Conservation (phyloP, 2,329 filamentous ascomycete genomes). For the Chalaropsis ovoidea region DNA sequence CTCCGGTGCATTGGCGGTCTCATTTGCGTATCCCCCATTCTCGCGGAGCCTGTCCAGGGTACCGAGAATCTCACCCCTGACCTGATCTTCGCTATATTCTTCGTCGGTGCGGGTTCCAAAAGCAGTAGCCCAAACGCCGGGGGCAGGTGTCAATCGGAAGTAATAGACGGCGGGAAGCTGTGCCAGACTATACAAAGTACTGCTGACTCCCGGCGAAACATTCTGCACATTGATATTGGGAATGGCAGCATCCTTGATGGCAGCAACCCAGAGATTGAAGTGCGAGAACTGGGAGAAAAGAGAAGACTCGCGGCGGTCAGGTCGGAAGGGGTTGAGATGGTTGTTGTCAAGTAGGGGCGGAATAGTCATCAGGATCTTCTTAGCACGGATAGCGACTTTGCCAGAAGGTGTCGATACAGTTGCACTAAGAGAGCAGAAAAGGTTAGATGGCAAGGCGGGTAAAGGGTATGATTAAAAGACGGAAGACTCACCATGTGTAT, state of each 20-base stretch:
- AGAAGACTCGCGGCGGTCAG: conserved; percentile 25
- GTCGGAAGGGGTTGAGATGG: conserved; percentile 27
- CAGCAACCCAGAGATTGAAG: conserved; percentile 14
- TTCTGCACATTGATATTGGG: conserved; percentile 12
- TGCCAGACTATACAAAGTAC: conserved; percentile 20
- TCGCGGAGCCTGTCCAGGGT: conserved; percentile 22
- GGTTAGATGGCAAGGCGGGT: conserved; percentile 72
- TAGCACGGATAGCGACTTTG: conserved; percentile 63
- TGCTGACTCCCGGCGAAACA: conserved; percentile 21
- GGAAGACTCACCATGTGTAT: conserved; percentile 70
- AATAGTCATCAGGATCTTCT: conserved; percentile 78
- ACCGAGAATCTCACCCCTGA: conserved; percentile 24
- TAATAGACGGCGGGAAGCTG: conserved; percentile 11
- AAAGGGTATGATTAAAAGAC: conserved; percentile 44
- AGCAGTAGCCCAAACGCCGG: conserved; percentile 12
- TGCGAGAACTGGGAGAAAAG: conserved; percentile 18
- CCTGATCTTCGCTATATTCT: conserved; percentile 25
- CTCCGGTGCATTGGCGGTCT: background rate
- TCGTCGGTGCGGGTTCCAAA: conserved; percentile 25
- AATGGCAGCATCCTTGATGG: conserved; percentile 11
- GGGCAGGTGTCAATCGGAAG: conserved; percentile 1
- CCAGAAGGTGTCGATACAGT: conserved; percentile 57
- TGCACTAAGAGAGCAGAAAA: conserved; percentile 64
- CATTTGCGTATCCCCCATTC: conserved; percentile 16
- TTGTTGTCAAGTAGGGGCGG: conserved; percentile 52